Base-by-base conservation (phyloP, 208 protist genomes). In the Herpetomonas samuelpessoai region DNA sequence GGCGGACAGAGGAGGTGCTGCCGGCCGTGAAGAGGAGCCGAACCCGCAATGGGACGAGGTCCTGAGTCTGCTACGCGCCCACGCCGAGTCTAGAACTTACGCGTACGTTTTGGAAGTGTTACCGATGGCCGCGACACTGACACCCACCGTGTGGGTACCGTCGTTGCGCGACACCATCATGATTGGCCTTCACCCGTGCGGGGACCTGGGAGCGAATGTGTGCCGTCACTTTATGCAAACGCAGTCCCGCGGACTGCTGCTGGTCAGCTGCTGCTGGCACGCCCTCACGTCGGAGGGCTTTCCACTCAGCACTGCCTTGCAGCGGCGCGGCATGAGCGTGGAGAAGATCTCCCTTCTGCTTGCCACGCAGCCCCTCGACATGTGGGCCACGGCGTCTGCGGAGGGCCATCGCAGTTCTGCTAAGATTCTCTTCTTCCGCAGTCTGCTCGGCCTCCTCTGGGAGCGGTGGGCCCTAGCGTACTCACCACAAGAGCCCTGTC, bases 261-360 rank as follows among this genome's bases (percentile, higher is more conserved):
- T 96, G 9, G 90, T 96, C 21, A 96, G 90, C 74, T 96, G 90
- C 68, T 96, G 90, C 68, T 96, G 90, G 90, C 84, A 96, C 52
- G 76, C 85, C 0, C 60, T 96, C 12, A 94, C 86, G 21, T 53
- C 64, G 24, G 22, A 59, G 0, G 84, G 83, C 1, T 96, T 96
- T 58, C 90, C 90, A 4, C 66, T 93, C 0, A 91, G 82, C 57
- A 38, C n/a, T 4, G 75, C 79, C 28, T 39, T 93, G 12, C 64
- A 54, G 53, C 54, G 58, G 0, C 75, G 78, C n/a, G 78, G 78
- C 21, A 68, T 90, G 69, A 54, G 66, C 10, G 74, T 64, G 10
- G 57, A 84, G 19, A 60, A 68, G 16, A 7, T 96, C 0, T 90
- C 85, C 3, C 66, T 96, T 14, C 68, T 90, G 30, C 77, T 96